phyloP scores from a whole-genome alignment of 2,329 filamentous ascomycete species.

The Fusarium ambrosium region DNA sequence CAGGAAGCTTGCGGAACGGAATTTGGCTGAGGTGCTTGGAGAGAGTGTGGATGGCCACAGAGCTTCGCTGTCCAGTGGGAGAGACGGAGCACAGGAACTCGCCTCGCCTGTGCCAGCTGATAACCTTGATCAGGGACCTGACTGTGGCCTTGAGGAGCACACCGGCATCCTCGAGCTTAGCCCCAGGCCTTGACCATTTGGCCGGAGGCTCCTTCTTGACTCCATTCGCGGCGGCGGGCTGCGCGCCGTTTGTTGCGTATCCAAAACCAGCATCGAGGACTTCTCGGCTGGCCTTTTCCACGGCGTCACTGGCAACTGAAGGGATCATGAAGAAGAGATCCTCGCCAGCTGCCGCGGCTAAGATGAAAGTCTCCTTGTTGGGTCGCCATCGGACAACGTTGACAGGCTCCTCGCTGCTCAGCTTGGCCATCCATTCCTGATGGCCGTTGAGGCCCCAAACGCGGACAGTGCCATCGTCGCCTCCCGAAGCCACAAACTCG shows the following conservation, averaged over 20 bases:
- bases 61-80: constrained; percentile 80
- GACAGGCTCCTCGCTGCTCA: constrained; percentile 84
- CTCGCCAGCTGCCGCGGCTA: constrained; percentile 88
- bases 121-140: constrained; percentile 83
- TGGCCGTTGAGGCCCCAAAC: constrained; percentile 94
- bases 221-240: constrained; percentile 65
- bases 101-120: constrained; percentile 93
- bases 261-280: constrained; percentile 92
- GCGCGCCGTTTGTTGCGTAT: constrained; percentile 79
- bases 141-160: constrained; percentile 87
- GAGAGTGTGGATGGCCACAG: constrained; percentile 94
- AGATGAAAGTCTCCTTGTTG: constrained; percentile 80
- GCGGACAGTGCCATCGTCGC: constrained; percentile 92
- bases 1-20: constrained; percentile 85
- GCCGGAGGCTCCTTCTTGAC: constrained; percentile 81
- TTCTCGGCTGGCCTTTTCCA: constrained; percentile 81
- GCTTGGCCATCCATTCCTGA: constrained; percentile 85
- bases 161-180: constrained; percentile 80
- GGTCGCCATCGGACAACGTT: constrained; percentile 93
- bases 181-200: constrained; percentile 85
- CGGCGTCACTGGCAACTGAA: constrained; percentile 77
- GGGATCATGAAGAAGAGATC: constrained; percentile 88
- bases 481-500: constrained; percentile 88
- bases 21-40: constrained; percentile 96
- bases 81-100: constrained; percentile 96